These are phyloP conservation scores for Pseudonitzschia pungens DNA, from an alignment of 108 stramenopile species.

Conservation along the genomic window DNA sequence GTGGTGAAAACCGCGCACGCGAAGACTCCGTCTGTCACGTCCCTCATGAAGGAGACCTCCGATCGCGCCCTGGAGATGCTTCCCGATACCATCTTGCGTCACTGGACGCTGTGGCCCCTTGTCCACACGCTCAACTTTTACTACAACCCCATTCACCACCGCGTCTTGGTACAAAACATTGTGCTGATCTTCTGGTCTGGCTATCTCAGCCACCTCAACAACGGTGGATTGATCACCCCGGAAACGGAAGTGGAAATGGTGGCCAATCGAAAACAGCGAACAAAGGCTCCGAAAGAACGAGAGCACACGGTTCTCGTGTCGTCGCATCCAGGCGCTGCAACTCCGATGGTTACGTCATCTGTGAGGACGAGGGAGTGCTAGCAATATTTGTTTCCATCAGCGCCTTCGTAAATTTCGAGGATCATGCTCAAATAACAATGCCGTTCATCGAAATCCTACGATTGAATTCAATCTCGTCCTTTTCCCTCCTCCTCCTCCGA, in stretches of 20 bases:
- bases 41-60: constrained; percentile 23
- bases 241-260: constrained; percentile 27
- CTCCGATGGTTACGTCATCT: too few relatives aligned
- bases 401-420: too few relatives aligned
- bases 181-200: constrained; percentile 54
- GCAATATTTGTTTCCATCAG: too few relatives aligned
- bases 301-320: too few relatives aligned
- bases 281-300: not conserved
- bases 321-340: too few relatives aligned
- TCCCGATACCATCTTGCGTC: constrained; percentile 44
- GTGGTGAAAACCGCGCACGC: not conserved
- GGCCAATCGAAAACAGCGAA: not conserved
- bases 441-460: too few relatives aligned
- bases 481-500: too few relatives aligned
- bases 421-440: too few relatives aligned
- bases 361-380: too few relatives aligned
- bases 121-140: constrained; percentile 60
- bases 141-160: constrained; percentile 51
- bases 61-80: constrained; percentile 44
- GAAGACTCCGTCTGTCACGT: not conserved
- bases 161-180: constrained; percentile 57
- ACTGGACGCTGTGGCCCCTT: constrained; percentile 61
- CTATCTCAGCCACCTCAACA: constrained; percentile 39
- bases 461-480: too few relatives aligned
- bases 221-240: constrained; percentile 34